Evolutionary conservation across 1,139 yeast species (phyloP).

Genomic region (Blastobotrys indianensis): DNA sequence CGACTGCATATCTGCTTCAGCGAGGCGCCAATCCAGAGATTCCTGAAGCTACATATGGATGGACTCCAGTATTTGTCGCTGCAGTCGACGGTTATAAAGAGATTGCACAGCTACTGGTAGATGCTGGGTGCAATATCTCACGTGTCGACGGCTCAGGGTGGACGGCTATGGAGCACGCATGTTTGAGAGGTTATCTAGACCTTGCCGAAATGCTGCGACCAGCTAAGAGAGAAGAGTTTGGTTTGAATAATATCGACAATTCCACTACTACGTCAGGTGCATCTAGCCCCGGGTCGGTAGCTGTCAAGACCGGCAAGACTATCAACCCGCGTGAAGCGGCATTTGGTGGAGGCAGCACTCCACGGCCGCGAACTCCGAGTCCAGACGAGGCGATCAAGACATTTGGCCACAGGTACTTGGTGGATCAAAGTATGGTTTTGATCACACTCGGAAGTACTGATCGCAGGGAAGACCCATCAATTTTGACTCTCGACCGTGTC

Average conservation of each 20-base stretch:
- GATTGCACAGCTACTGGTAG: constrained; percentile 51
- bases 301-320: constrained; percentile 12
- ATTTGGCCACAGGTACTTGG: constrained; percentile 76
- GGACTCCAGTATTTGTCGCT: constrained; percentile 93
- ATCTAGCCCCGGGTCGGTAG: background rate
- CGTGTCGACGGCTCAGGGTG: constrained; percentile 82
- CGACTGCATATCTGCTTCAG: constrained; percentile 50
- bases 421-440: constrained; percentile 55
- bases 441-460: constrained; percentile 88
- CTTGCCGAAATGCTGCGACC: constrained; percentile 61
- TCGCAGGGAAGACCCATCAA: constrained; percentile 50
- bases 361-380: background rate
- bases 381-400: constrained; percentile 47
- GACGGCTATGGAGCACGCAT: constrained; percentile 96
- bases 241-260: no score
- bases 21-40: constrained; percentile 68
- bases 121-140: constrained; percentile 44
- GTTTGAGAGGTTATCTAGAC: constrained; percentile 76
- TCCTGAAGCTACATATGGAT: constrained; percentile 74
- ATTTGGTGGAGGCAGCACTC: background rate
- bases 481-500: constrained; percentile 67
- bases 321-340: constrained; percentile 2
- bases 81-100: constrained; percentile 75
- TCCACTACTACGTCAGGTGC: no score
- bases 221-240: constrained; percentile 6